phyloP scores from a whole-genome alignment of 805 yeast genomes.

The Metschnikowia cubensis region DNA sequence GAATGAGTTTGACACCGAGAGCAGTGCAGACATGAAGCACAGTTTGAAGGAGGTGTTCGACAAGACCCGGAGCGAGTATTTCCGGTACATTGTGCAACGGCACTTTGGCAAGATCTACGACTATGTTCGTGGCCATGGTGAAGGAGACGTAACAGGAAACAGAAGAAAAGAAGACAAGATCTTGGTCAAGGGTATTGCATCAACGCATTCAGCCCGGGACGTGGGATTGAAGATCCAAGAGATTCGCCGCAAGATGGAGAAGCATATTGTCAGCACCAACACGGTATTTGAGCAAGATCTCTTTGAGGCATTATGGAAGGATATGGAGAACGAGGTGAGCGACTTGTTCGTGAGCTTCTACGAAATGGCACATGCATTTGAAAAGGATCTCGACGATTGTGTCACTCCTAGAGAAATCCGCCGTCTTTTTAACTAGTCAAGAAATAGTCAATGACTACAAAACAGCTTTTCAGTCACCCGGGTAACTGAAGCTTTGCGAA shows the following conservation, averaged over 20 bases:
- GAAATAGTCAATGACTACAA: too few relatives aligned
- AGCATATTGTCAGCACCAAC: constrained; percentile 45
- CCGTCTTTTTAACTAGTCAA: constrained; percentile 37
- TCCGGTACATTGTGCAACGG: constrained; percentile 34
- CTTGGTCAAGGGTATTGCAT: constrained; percentile 53
- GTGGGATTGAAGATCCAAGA: constrained; percentile 51
- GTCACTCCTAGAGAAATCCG: constrained; percentile 56
- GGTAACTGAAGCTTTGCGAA: neutral
- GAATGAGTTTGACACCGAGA: constrained; percentile 21
- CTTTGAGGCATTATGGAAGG: constrained; percentile 63
- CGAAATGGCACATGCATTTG: constrained; percentile 48
- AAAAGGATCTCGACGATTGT: constrained; percentile 48
- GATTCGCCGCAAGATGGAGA: constrained; percentile 52
- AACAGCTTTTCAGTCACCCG: too few relatives aligned
- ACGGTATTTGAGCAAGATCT: constrained; percentile 50
- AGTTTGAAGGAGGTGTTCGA: constrained; percentile 27
- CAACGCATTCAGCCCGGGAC: constrained; percentile 56
- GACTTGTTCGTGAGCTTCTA: constrained; percentile 52
- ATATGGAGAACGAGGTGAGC: constrained; percentile 61
- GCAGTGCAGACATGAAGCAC: constrained; percentile 22
- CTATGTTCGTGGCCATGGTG: constrained; percentile 61
- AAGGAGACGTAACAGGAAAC: constrained; percentile 45
- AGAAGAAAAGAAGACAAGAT: constrained; percentile 63
- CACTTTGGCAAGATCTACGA: constrained; percentile 65
- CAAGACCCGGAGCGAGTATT: constrained; percentile 28